Base-by-base conservation (phyloP, 2,329 filamentous ascomycete species). In the Diaporthe helianthi region DNA sequence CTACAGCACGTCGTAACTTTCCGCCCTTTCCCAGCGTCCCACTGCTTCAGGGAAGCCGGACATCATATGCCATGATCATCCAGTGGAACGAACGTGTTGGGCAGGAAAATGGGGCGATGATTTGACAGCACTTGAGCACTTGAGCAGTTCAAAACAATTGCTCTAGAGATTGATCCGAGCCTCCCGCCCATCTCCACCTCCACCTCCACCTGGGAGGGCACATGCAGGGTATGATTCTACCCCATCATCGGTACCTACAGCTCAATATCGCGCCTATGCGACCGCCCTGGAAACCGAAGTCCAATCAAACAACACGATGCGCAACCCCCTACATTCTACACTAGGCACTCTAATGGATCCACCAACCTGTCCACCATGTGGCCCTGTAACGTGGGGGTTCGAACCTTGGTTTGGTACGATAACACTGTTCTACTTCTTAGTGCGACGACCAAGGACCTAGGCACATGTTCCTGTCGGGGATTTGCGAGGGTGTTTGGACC, bases 111-210 rank as follows among this genome's bases (percentile, higher is more conserved):
- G 36, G 38, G 54, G 33, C n/a, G 38, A 58, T 58, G 1, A 41
- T 58, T 60, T 46, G 38, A 60, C 10, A 46, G 38, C n/a, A n/a
- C n/a, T n/a, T n/a, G n/a, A n/a, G n/a, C n/a, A n/a, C n/a, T n/a
- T n/a, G n/a, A n/a, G n/a, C 24, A 46, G 38, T 60, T 60, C 55
- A 13, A 46, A 46, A 24, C 55, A 60, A 60, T 46, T 33, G 6
- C 41, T n/a, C n/a, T n/a, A n/a, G n/a, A n/a, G n/a, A n/a, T n/a
- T n/a, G n/a, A n/a, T n/a, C n/a, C n/a, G n/a, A n/a, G n/a, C n/a
- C n/a, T n/a, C n/a, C n/a, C n/a, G n/a, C n/a, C n/a, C n/a, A n/a
- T n/a, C n/a, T n/a, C n/a, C n/a, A n/a, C n/a, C n/a, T n/a, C n/a
- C n/a, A n/a, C n/a, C n/a, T n/a, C n/a, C n/a, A n/a, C n/a, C n/a